Conservation (phyloP, 345 rosid genomes). For the Dovyalis caffra region DNA sequence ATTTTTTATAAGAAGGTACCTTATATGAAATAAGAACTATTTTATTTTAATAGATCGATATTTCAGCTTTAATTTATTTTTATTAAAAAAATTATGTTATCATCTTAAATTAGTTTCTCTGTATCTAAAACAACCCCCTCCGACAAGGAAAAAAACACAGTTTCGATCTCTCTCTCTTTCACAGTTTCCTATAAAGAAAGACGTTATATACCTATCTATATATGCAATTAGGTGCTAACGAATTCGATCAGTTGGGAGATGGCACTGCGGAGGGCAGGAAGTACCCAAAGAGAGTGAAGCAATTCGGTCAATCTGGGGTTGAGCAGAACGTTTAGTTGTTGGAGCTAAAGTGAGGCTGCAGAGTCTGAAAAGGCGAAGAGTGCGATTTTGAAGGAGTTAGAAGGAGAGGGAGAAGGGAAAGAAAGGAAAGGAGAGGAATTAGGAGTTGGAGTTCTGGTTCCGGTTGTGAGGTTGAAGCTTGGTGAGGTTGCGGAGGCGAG, state of each 20-base stretch:
- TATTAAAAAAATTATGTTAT: no score
- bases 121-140: no score
- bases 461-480: constrained; percentile 63
- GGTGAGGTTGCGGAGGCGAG: constrained; percentile 86
- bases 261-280: constrained; percentile 86
- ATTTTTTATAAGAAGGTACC: no score
- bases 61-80: no score
- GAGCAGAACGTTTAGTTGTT: constrained; percentile 84
- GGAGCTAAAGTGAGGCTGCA: constrained; percentile 67
- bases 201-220: neutral
- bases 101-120: no score
- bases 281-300: constrained; percentile 74
- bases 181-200: neutral
- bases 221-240: constrained; percentile 66
- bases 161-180: no score
- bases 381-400: constrained; percentile 43
- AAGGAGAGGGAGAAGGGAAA: constrained; percentile 31
- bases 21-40: no score
- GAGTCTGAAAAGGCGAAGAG: constrained; percentile 62
- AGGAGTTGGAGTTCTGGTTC: constrained; percentile 38
- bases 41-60: no score
- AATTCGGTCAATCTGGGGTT: constrained; percentile 69
- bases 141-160: no score
- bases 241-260: constrained; percentile 97
- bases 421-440: constrained; percentile 30